Conservation (phyloP, 2,329 filamentous ascomycete species). For the Sphaceloma murrayae region DNA sequence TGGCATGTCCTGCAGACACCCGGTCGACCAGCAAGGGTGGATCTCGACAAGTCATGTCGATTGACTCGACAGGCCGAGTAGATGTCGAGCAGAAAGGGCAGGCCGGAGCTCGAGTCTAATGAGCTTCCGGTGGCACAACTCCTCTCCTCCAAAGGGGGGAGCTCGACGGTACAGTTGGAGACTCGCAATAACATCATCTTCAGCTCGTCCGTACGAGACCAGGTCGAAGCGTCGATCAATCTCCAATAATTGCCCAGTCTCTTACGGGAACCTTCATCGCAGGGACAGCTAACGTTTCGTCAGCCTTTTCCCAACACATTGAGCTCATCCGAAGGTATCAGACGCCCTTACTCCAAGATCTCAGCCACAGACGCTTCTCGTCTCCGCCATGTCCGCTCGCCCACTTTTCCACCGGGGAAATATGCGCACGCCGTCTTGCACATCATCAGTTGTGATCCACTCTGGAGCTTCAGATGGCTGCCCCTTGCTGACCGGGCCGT, state of each 20-base stretch:
- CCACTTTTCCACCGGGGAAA: not conserved
- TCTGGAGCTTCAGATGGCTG: not conserved
- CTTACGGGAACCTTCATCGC: too few relatives aligned
- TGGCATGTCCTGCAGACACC: not conserved
- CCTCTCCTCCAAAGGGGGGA: too few relatives aligned
- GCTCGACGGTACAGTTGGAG: too few relatives aligned
- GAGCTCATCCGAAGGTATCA: too few relatives aligned
- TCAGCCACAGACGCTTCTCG: conserved; percentile 7
- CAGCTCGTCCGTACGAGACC: too few relatives aligned
- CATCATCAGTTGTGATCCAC: conserved; percentile 9
- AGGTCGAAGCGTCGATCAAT: too few relatives aligned
- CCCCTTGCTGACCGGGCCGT: not conserved
- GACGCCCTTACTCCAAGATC: conserved; percentile 8
- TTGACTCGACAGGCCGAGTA: not conserved
- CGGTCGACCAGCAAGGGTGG: conserved; percentile 3
- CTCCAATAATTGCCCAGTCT: too few relatives aligned
- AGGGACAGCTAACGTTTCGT: too few relatives aligned
- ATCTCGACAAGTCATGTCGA: conserved; percentile 10
- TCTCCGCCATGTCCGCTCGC: conserved; percentile 2
- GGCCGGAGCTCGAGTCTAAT: not conserved
- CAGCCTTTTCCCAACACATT: not conserved
- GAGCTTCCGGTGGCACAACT: not conserved
- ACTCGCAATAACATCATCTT: too few relatives aligned
- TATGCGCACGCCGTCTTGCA: conserved; percentile 11
- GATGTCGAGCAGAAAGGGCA: not conserved